Conservation (phyloP, 2,329 filamentous ascomycete genomes). For the Penicillium occitanis region DNA sequence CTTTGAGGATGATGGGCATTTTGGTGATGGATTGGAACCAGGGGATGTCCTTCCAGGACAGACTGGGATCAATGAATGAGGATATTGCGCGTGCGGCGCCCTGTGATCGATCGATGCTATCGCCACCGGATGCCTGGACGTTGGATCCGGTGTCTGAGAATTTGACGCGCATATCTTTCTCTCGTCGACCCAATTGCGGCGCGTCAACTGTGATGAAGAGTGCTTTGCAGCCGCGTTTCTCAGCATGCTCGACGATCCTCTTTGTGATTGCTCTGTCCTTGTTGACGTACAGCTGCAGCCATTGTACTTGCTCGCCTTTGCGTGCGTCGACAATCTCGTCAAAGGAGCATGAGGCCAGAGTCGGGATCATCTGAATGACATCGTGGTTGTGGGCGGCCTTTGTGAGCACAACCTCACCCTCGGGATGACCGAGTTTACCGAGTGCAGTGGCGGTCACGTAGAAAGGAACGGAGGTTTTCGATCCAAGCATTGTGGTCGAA, state of each 20-base stretch:
- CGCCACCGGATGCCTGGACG: constrained; percentile 70
- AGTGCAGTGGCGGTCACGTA: constrained; percentile 96
- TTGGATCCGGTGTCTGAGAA: constrained; percentile 79
- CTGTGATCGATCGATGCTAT: constrained; percentile 74
- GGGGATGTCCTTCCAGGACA: constrained; percentile 89
- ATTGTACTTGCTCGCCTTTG: constrained; percentile 79
- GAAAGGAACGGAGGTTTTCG: constrained; percentile 80
- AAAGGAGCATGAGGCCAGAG: constrained; percentile 92
- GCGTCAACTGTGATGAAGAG: constrained; percentile 99
- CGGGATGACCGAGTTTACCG: constrained; percentile 88
- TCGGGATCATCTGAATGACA: constrained; percentile 98
- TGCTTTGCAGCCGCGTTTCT: constrained; percentile 85
- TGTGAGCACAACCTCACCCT: constrained; percentile 91
- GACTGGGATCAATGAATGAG: constrained; percentile 91
- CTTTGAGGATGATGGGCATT: constrained; percentile 96
- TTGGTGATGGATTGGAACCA: constrained; percentile 89
- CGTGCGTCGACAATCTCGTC: constrained; percentile 93
- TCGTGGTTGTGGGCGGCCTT: constrained; percentile 80
- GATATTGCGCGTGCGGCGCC: constrained; percentile 93
- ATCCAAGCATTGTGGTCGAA: constrained; percentile 90
- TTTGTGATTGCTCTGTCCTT: constrained; percentile 89
- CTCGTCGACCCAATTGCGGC: constrained; percentile 86
- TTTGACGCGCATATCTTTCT: constrained; percentile 97
- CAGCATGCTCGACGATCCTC: constrained; percentile 87
- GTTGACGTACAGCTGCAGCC: constrained; percentile 97